Conservation (phyloP, 2,329 filamentous ascomycete species). For the Aspergillus eucalypticola region DNA sequence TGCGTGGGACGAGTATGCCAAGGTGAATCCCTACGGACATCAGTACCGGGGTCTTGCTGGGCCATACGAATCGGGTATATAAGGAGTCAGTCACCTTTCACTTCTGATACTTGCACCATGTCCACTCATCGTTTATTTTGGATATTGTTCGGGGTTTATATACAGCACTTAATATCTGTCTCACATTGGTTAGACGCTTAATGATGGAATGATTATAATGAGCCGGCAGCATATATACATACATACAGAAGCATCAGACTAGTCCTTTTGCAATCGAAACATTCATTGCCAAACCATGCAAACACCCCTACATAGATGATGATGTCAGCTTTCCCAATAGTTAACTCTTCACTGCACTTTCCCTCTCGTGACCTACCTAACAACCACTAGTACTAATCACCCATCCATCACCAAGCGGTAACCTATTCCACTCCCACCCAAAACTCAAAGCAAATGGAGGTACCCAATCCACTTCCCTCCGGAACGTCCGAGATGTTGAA, state of each 20-base stretch:
- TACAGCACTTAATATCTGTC: no score
- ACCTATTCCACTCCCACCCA: no score
- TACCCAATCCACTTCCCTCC: background rate
- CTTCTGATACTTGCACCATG: background rate
- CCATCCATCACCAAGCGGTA: no score
- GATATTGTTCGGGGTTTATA: background rate
- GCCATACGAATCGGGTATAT: conserved; percentile 7
- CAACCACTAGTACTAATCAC: no score
- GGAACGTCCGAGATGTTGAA: background rate
- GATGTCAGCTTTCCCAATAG: no score
- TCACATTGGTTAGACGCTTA: background rate
- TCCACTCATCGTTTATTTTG: background rate
- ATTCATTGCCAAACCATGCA: no score
- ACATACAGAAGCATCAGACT: background rate
- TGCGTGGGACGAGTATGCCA: conserved; percentile 21
- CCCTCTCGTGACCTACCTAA: no score
- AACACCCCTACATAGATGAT: no score
- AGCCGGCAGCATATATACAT: background rate
- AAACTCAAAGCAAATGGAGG: no score
- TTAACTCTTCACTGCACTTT: no score
- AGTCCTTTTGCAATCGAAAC: no score
- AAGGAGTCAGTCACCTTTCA: background rate
- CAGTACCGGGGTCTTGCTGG: conserved; percentile 1
- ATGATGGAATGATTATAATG: background rate
- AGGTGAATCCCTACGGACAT: conserved; percentile 2